Evolutionary conservation across 179 eudicot genomes (phyloP), one percentile per base, ranked within the genome.

Genomic region (Sideroxylon spinosum): DNA sequence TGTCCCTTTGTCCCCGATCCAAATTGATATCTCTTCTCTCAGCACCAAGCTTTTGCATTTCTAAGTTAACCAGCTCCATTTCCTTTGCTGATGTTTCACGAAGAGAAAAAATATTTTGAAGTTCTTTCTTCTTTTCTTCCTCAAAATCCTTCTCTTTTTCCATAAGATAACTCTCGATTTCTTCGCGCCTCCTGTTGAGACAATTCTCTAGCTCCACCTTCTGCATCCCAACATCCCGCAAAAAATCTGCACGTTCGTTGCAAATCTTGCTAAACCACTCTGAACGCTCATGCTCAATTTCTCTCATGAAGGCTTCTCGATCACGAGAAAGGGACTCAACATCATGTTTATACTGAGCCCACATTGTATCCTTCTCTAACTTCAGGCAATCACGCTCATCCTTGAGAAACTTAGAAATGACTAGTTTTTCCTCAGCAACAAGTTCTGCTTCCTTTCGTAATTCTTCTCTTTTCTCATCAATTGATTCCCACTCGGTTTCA

Each of bases 381-480:
- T 87, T 93, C 20, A 95, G 81, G 87, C 86, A 85, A 77, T 91
- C 94, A 71, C 94, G 92, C 78, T 90, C 95, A 82, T 86, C 93
- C 84, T 93, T 90, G 60, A 95, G 85, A 81, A 86, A 88, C 76
- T 87, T 90, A 37, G 86, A 79, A 48, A 89, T 87, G 14, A 81
- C 80, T 26, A 75, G 53, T 84, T 87, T 90, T 86, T 93, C 97
- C 72, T 84, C 90, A 83, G 87, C 91, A 76, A 93, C 81, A 75
- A 85, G 88, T 76, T 90, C 97, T 70, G 89, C 92, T 77, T 92
- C 97, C 78, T 86, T 88, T 46, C 72, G 79, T 48, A 95, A 74
- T 76, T 93, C 98, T 71, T 81, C 91, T 79, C 97, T 87, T 86
- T 93, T 95, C 84, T 89, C 99, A 80, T 95, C 98, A 76, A 95